Percentiles rank a stretch among this genome's conserved stretches.
phyloP scores from a whole-genome alignment of 2,329 filamentous ascomycete species.

The Paecilomyces sp. region DNA sequence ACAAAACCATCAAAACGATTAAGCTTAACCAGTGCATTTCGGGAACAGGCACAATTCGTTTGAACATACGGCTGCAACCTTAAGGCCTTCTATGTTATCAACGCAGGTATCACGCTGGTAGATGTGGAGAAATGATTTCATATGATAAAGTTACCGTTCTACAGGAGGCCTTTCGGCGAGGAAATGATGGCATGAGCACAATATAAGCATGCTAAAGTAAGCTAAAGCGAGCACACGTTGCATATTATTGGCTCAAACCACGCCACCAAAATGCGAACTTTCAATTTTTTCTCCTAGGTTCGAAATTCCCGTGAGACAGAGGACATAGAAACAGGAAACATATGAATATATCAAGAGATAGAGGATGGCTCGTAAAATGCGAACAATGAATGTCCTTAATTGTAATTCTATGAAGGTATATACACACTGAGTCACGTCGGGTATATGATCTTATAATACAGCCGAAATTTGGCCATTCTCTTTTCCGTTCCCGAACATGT shows the following conservation, averaged over 20 bases:
- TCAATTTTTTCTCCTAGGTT: too few species aligned
- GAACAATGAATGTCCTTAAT: neutral
- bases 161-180: neutral
- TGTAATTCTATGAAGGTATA: neutral
- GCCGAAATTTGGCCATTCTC: neutral
- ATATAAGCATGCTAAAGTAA: neutral
- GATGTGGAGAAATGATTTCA: neutral
- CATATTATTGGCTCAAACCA: neutral
- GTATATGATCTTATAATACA: neutral
- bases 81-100: neutral
- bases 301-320: too few species aligned
- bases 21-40: neutral
- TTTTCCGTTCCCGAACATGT: neutral
- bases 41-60: neutral
- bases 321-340: too few species aligned
- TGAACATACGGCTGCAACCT: neutral
- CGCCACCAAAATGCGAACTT: too few species aligned
- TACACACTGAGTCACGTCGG: neutral
- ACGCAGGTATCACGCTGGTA: neutral
- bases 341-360: too few species aligned
- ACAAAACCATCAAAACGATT: too few species aligned
- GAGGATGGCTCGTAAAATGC: neutral
- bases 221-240: neutral
- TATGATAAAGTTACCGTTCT: neutral
- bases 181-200: neutral